Percentiles rank a stretch among this genome's conserved stretches.
Evolutionary conservation across 257 asterid species (phyloP).

Genomic region (Ajuga chamaepitys): DNA sequence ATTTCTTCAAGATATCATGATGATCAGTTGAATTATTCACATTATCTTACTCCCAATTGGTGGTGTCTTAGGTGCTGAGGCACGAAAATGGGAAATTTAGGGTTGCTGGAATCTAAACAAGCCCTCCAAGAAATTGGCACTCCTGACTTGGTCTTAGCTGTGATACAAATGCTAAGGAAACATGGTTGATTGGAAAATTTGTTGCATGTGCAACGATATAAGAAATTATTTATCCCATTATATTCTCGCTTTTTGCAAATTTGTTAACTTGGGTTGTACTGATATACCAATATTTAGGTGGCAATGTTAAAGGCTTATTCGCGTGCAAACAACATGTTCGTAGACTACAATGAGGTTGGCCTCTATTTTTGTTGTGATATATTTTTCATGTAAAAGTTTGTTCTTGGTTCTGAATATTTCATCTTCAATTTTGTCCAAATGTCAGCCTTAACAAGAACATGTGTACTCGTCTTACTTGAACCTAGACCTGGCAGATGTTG

Average conservation of each 20-base stretch:
- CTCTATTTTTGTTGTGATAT: not conserved
- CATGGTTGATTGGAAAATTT: constrained; percentile 88
- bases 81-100: no score
- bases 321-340: constrained; percentile 76
- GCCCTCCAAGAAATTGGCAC: no score
- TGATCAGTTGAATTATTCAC: not conserved
- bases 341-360: constrained; percentile 73
- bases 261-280: constrained; percentile 16
- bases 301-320: constrained; percentile 81
- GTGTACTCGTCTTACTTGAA: constrained; percentile 67
- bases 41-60: not conserved
- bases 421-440: no score
- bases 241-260: not conserved
- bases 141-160: constrained; percentile 91
- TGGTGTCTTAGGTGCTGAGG: no score
- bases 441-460: constrained; percentile 86
- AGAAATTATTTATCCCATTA: not conserved
- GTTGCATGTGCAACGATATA: no score
- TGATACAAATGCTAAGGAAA: constrained; percentile 81
- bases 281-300: no score
- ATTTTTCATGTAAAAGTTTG: not conserved
- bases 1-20: not conserved
- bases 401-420: not conserved
- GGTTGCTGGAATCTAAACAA: no score
- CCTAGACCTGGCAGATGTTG: constrained; percentile 66